Conservation (phyloP, 257 asterid species). For the Solanum lycopersicoides region DNA sequence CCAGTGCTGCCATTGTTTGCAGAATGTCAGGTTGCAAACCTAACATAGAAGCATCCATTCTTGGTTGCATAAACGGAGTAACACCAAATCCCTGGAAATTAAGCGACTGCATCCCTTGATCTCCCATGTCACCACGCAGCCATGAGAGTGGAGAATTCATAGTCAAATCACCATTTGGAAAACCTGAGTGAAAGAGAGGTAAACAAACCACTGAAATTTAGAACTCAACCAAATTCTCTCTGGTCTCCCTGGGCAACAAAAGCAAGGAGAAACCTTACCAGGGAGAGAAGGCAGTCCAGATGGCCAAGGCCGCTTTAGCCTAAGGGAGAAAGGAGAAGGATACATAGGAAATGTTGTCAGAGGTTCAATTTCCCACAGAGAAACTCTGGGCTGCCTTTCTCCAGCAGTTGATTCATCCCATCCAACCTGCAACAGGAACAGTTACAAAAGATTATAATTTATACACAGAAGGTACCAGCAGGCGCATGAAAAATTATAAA, state of each 20-base stretch:
- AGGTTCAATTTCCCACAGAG: constrained; percentile 91
- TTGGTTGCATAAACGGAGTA: constrained; percentile 76
- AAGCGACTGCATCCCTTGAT: constrained; percentile 49
- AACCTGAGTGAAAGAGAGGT: constrained; percentile 27
- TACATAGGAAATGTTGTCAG: constrained; percentile 87
- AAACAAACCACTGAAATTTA: neutral
- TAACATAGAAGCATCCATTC: constrained; percentile 55
- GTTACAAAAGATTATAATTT: neutral
- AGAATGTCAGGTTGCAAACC: constrained; percentile 70
- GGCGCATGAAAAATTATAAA: neutral
- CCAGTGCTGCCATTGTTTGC: constrained; percentile 69
- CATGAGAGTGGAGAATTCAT: constrained; percentile 55
- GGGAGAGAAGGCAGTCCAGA: constrained; percentile 63
- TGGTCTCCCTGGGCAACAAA: neutral
- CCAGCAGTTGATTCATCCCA: constrained; percentile 99
- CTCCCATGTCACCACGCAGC: constrained; percentile 65
- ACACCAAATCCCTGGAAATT: constrained; percentile 61
- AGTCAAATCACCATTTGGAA: constrained; percentile 47
- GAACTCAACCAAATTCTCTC: neutral
- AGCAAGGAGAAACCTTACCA: constrained; percentile 28
- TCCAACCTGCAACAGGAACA: constrained; percentile 53
- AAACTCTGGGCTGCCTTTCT: constrained; percentile 91
- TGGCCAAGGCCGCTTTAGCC: constrained; percentile 91
- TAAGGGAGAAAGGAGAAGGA: constrained; percentile 82
- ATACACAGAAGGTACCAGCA: neutral